Conservation (phyloP, 2,329 filamentous ascomycete genomes). For the Beauveria australis region DNA sequence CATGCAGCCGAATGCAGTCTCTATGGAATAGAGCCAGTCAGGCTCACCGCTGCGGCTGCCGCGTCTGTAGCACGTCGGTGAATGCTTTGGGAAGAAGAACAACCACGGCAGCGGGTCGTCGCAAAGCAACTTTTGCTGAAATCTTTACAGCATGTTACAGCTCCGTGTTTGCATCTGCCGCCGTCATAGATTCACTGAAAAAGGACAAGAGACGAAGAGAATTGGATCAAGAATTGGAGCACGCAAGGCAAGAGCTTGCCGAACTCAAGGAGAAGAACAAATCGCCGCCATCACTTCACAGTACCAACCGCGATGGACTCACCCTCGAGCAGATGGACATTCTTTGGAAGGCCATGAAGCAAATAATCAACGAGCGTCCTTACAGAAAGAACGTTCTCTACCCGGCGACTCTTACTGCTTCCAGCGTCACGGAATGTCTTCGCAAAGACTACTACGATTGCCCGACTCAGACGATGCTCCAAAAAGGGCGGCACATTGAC, state of each 20-base stretch:
- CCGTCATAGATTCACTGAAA: conserved; percentile 50
- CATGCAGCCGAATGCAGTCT: conserved; percentile 51
- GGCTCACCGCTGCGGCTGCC: conserved; percentile 56
- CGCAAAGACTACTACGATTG: conserved; percentile 23
- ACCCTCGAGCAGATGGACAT: conserved; percentile 22
- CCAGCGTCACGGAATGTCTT: conserved; percentile 20
- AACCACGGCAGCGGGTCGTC: conserved; percentile 40
- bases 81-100: conserved; percentile 41
- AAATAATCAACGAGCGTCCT: conserved; percentile 23
- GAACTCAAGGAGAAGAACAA: conserved; percentile 27
- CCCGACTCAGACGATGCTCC: conserved; percentile 17
- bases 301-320: conserved; percentile 15
- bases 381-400: conserved; percentile 29
- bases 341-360: conserved; percentile 24
- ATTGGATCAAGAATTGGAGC: conserved; percentile 53
- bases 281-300: conserved; percentile 9
- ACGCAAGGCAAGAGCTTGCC: conserved; percentile 40
- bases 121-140: conserved; percentile 42
- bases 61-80: conserved; percentile 47
- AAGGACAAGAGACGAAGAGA: conserved; percentile 52
- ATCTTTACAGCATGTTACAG: conserved; percentile 61
- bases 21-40: conserved; percentile 60
- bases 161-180: conserved; percentile 56
- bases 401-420: conserved; percentile 21
- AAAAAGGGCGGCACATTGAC: conserved; percentile 17